Conservation (phyloP, 1,139 yeast genomes). For the Yamadazyma epiphylla region DNA sequence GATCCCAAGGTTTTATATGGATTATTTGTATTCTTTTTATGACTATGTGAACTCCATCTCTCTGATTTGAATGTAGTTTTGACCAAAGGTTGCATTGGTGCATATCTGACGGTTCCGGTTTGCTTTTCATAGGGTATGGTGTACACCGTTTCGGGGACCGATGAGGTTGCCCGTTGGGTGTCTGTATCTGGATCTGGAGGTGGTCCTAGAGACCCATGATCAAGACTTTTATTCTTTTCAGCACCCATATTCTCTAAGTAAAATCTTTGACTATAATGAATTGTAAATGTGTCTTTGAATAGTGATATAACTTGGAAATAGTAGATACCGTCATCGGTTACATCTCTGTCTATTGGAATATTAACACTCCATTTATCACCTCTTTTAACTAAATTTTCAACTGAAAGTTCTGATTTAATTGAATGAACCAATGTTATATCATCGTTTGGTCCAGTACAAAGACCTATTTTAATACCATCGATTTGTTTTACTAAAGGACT, state of each 20-base stretch:
- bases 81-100: conserved; percentile 25
- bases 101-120: conserved; percentile 24
- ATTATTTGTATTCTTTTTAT: neutral
- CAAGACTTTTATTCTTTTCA: conserved; percentile 1
- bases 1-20: conserved; percentile 3
- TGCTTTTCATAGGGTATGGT: conserved; percentile 24
- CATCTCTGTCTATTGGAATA: too few relatives aligned
- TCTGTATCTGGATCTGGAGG: conserved; percentile 18
- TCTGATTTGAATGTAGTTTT: conserved; percentile 2
- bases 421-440: conserved; percentile 6
- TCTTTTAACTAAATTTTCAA: conserved; percentile 2
- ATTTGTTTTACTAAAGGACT: conserved; percentile 6
- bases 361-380: too few relatives aligned
- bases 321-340: conserved; percentile 11
- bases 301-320: conserved; percentile 10
- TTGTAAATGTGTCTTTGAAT: conserved; percentile 10
- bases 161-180: conserved; percentile 16
- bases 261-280: conserved; percentile 28
- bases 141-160: conserved; percentile 17
- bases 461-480: conserved; percentile 5
- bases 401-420: too few relatives aligned
- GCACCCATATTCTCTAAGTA: conserved; percentile 19
- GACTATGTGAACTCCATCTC: conserved; percentile 4
- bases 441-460: conserved; percentile 12
- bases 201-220: conserved; percentile 33